These are phyloP conservation scores for Ceriops tagal DNA, from an alignment of 345 rosid species.

Conservation along the genomic window DNA sequence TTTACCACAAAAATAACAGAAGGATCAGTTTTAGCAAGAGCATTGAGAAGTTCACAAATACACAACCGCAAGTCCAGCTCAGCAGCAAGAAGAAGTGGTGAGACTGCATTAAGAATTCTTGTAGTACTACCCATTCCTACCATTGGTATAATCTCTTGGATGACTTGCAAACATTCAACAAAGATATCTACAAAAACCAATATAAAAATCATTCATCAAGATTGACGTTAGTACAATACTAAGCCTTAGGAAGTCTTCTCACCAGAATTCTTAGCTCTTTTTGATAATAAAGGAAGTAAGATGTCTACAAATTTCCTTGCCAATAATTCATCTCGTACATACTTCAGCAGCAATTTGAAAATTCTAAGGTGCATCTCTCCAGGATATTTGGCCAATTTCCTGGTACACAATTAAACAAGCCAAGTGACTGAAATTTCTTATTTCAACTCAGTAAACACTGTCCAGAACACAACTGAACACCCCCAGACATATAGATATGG, in stretches of 20 bases:
- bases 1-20: conserved; percentile 62
- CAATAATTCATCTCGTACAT: conserved; percentile 42
- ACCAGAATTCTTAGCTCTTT: conserved; percentile 57
- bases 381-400: conserved; percentile 65
- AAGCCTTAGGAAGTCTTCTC: conserved; percentile 15
- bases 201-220: conserved; percentile 1
- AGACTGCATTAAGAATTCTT: conserved; percentile 47
- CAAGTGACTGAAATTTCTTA: not conserved
- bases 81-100: conserved; percentile 65
- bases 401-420: conserved; percentile 19
- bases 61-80: conserved; percentile 54
- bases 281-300: conserved; percentile 60
- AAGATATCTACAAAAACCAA: conserved; percentile 48
- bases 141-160: conserved; percentile 52
- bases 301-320: conserved; percentile 63
- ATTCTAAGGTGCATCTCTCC: conserved; percentile 58
- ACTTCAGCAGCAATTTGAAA: conserved; percentile 62
- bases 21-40: conserved; percentile 62
- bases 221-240: not conserved
- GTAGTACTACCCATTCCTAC: conserved; percentile 43
- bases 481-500: too few species aligned
- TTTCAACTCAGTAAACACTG: not conserved
- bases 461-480: too few species aligned
- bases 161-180: conserved; percentile 49
- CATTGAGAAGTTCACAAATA: conserved; percentile 67